Evolutionary conservation across 2,329 filamentous ascomycete species (phyloP), one percentile per base, ranked within the genome.

Genomic region (Fusarium annulatum): DNA sequence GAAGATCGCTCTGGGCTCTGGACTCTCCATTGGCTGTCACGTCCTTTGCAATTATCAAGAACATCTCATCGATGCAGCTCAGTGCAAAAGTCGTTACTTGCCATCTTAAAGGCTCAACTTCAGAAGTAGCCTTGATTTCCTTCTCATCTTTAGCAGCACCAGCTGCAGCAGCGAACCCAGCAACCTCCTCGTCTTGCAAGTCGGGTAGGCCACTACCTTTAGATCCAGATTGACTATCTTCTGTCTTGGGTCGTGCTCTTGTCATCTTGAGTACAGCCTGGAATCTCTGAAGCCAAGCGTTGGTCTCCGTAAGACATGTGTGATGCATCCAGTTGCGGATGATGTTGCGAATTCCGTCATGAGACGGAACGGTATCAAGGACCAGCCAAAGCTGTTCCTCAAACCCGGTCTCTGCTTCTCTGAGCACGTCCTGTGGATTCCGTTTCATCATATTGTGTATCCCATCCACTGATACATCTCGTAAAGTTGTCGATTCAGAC

Each of bases 401-500:
- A 26, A 99, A 90, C 0, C 93, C 94, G 34, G 90, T 86, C 16
- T 93, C 89, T 9, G 94, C 94, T 9, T 92, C 91, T 51, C 88
- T 84, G 26, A 98, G 88, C 15, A 98, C 95, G 70, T 95, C 93
- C 67, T 92, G 90, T 0, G 96, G 93, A 78, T 97, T 92, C 52
- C 95, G 89, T 82, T 97, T 96, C 95, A 99, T 98, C 41, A 98
- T 87, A 72, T 97, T 97, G 78, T 97, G 95, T 2, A 99, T 85
- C 3, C 95, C 96, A 79, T 97, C 93, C 18, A 98, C 89, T 4
- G 95, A 94, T 71, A 93, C 92, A 77, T 95, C 92, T 60, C 92
- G 89, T 43, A 98, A 88, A 26, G 92, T 88, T 9, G 87, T 84
- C 58, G 92, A 89, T 23, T 89, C 87, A 1, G 93, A 94, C 48